Conservation (phyloP, 371 early-diverging fungal species). For the Gilbertella persicaria region DNA sequence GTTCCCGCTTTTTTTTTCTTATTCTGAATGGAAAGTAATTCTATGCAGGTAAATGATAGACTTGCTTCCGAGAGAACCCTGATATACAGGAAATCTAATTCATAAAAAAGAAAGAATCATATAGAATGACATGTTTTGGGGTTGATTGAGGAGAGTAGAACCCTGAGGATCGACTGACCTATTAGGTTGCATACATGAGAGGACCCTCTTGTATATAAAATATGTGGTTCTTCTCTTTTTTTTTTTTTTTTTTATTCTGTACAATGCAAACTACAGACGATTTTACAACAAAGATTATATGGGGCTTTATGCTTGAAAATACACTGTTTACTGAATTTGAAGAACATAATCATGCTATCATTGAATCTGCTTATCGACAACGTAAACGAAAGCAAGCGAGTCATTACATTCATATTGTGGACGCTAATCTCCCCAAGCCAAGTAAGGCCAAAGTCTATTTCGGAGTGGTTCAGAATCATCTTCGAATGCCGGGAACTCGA, state of each 20-base stretch:
- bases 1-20: background rate
- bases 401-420: conserved; percentile 35
- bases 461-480: conserved; percentile 43
- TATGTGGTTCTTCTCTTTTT: background rate
- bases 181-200: conserved; percentile 1
- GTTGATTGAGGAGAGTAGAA: background rate
- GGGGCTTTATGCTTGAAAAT: conserved; percentile 55
- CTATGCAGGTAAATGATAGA: too few relatives aligned
- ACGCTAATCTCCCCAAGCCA: conserved; percentile 30
- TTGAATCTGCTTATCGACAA: conserved; percentile 37
- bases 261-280: background rate
- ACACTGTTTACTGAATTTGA: conserved; percentile 45
- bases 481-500: conserved; percentile 56
- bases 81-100: background rate
- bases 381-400: conserved; percentile 26
- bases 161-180: conserved; percentile 27
- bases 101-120: background rate
- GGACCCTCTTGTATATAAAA: background rate
- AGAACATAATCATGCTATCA: conserved; percentile 32
- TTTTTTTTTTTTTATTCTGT: background rate
- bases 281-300: conserved; percentile 16
- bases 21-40: background rate
- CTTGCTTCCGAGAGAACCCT: too few relatives aligned
- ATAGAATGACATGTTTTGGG: background rate
- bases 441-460: conserved; percentile 38